Percentiles rank a stretch among this genome's conserved stretches.
These are phyloP conservation scores for Phycomyces blakesleeanus DNA, from an alignment of 192 early-diverging fungal species.

Conservation along the genomic window DNA sequence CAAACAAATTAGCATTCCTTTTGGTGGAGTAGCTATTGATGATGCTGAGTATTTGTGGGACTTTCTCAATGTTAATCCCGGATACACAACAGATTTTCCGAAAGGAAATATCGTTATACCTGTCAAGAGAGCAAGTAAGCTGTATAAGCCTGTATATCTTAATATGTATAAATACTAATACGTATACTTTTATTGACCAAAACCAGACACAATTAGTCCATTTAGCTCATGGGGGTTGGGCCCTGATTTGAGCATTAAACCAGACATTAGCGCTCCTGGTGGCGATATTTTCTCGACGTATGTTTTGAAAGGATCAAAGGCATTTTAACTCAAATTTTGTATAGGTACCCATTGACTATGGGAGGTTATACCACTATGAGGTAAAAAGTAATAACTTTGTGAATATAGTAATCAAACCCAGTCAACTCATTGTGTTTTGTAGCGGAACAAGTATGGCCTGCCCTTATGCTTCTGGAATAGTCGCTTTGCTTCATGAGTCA, in stretches of 20 bases:
- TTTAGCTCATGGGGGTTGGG: slow-evolving; percentile 68
- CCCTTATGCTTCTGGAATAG: slow-evolving; percentile 67
- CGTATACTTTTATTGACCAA: neutral
- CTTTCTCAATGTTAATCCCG: neutral
- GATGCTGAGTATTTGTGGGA: slow-evolving; percentile 36
- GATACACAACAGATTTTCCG: slow-evolving; percentile 26
- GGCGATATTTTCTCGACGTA: slow-evolving; percentile 66
- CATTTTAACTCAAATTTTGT: neutral
- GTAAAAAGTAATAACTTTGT: slow-evolving; percentile 2
- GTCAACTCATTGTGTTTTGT: neutral
- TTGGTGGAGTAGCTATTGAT: slow-evolving; percentile 34
- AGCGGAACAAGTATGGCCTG: slow-evolving; percentile 83
- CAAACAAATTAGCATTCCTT: slow-evolving; percentile 32
- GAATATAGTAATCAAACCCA: neutral
- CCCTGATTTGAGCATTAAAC: slow-evolving; percentile 56
- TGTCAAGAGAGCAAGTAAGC: slow-evolving; percentile 33
- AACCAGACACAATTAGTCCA: slow-evolving; percentile 44
- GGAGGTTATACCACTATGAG: slow-evolving; percentile 34
- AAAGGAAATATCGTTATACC: slow-evolving; percentile 29
- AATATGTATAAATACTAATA: too few relatives aligned
- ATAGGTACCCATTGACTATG: slow-evolving; percentile 27
- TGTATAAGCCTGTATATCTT: slow-evolving; percentile 12
- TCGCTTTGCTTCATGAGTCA: slow-evolving; percentile 61
- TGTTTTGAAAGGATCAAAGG: slow-evolving; percentile 29
- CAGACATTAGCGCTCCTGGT: slow-evolving; percentile 63